These are phyloP conservation scores for Rheum nobile DNA, from an alignment of 148 eudicot species.

Conservation along the genomic window DNA sequence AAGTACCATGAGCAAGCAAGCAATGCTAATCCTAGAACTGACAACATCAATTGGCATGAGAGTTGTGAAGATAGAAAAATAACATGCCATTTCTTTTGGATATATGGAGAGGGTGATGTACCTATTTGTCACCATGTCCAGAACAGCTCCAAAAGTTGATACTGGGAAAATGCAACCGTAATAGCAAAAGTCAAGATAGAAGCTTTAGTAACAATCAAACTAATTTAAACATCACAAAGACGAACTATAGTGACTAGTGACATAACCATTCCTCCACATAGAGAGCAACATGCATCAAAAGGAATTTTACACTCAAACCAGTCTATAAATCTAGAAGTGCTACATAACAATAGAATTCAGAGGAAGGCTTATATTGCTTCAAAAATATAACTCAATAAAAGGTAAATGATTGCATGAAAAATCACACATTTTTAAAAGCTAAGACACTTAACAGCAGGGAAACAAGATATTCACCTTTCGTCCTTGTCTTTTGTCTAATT, in stretches of 20 bases:
- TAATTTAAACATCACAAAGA: not conserved
- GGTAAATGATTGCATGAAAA: too few species aligned
- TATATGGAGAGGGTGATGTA: too few species aligned
- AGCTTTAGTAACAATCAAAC: not conserved
- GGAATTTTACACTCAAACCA: not conserved
- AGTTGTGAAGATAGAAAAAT: too few species aligned
- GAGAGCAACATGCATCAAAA: not conserved
- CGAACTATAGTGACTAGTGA: not conserved
- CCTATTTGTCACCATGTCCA: too few species aligned
- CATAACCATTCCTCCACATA: not conserved
- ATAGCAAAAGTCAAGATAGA: not conserved
- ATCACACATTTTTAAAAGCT: too few species aligned
- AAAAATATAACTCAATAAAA: too few species aligned
- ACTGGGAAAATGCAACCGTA: constrained; percentile 23
- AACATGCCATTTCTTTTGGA: too few species aligned
- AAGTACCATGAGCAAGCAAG: constrained; percentile 82
- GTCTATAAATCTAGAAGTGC: not conserved
- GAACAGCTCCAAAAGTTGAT: constrained; percentile 89
- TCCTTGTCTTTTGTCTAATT: too few species aligned
- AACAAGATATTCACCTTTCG: too few species aligned
- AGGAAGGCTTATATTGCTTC: not conserved
- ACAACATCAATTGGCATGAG: too few species aligned
- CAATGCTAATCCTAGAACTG: constrained; percentile 77
- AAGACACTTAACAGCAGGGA: too few species aligned
- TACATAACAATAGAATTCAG: not conserved